Base-by-base conservation (phyloP, 1,284 basidiomycete species). In the Moesziomyces antarcticus region DNA sequence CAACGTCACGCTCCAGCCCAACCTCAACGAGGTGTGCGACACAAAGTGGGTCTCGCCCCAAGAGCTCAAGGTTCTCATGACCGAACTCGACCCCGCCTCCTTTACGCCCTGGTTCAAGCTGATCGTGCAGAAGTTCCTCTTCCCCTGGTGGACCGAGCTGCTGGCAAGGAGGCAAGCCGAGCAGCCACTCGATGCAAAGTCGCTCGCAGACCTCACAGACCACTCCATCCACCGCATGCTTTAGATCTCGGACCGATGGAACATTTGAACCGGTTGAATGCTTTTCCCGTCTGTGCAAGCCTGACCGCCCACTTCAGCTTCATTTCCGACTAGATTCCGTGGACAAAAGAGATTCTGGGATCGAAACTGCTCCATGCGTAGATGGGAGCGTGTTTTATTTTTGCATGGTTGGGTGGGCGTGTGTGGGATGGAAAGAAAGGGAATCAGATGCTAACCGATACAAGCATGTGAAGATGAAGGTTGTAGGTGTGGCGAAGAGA, bases 81-180 rank as follows among this genome's bases (percentile, higher is more conserved):
- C 91, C 48, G 90, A 93, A 75, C 82, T 90, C 42, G 82, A 84
- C 49, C 82, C 86, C 45, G 92, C 92, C 82, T 89, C 89, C 0
- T 99, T 99, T 85, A 99, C 97, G 4, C 97, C 97, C 0, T 99
- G 97, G 97, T 99, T 99, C 90, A 94, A 94, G 85, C 89, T 99
- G 43, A 99, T 99, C 80, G 94, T 94, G 1, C 90, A 94, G 9
- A 93, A 97, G 83, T 97, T 97, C 85, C 88, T 99, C 52, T 98
- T 96, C 84, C 93, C 93, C 16, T 99, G 97, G 97, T 99, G 97
- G 97, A 92, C 94, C 80, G 90, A 92, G 77, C 89, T 99, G 57
- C 81, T 93, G 53, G 87, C 86, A 37, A 89, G 91, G 49, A 68
- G 71, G 42, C 56, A 63, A 43, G 54, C 58, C n/a, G 42, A n/a